Evolutionary conservation across 176 grass and related monocot genomes (phyloP).

Genomic region (Alopecurus myosuroides): DNA sequence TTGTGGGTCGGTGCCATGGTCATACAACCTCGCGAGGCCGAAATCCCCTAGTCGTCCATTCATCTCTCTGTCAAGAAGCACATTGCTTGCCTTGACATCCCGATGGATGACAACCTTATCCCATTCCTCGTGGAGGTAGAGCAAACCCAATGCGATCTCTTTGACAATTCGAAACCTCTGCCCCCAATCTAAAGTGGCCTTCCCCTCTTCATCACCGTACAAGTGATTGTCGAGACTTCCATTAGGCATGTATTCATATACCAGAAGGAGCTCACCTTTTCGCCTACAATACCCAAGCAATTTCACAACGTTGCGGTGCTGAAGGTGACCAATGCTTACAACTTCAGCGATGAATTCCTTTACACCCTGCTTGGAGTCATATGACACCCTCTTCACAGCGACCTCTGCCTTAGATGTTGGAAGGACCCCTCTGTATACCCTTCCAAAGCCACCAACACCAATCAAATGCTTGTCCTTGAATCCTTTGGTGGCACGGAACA

Average conservation of each 20-base stretch:
- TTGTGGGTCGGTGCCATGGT: neutral
- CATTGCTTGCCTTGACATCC: slow-evolving; percentile 21
- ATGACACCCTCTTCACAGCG: slow-evolving; percentile 8
- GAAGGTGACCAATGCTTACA: slow-evolving; percentile 3
- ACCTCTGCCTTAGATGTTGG: neutral
- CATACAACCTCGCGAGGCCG: slow-evolving; percentile 8
- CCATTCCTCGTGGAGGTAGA: slow-evolving; percentile 32
- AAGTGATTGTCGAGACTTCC: slow-evolving; percentile 25
- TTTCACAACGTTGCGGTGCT: slow-evolving; percentile 14
- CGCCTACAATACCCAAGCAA: slow-evolving; percentile 18
- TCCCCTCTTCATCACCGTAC: neutral
- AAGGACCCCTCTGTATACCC: slow-evolving; percentile 13
- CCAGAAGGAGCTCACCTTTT: slow-evolving; percentile 12
- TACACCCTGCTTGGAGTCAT: slow-evolving; percentile 13
- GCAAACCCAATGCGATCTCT: neutral
- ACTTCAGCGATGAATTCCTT: slow-evolving; percentile 18
- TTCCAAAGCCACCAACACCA: slow-evolving; percentile 22
- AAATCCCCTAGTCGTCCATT: slow-evolving; percentile 13
- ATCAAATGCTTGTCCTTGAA: neutral
- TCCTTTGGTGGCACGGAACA: neutral
- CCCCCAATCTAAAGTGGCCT: neutral
- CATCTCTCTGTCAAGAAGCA: slow-evolving; percentile 5
- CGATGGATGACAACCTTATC: slow-evolving; percentile 18
- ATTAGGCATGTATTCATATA: slow-evolving; percentile 32
- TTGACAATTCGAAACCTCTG: slow-evolving; percentile 11